Conservation (phyloP, 1,284 basidiomycete species). For the Mycena sp. region DNA sequence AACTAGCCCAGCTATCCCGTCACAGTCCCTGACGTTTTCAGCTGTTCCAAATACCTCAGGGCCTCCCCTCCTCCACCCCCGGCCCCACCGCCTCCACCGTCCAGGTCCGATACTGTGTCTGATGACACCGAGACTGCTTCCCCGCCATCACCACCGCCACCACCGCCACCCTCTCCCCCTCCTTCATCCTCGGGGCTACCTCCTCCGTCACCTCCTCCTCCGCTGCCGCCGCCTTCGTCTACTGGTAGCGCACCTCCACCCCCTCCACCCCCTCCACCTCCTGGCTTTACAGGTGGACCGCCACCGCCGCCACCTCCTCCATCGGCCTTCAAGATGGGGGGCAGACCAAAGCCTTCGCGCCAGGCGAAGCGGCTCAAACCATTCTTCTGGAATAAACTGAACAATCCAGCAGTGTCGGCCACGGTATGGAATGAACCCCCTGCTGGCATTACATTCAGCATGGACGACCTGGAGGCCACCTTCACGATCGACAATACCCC, state of each 20-base stretch:
- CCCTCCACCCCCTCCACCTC: slow-evolving; percentile 45
- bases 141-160: slow-evolving; percentile 18
- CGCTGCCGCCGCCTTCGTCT: slow-evolving; percentile 35
- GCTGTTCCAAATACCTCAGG: slow-evolving; percentile 15
- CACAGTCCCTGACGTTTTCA: slow-evolving; percentile 1
- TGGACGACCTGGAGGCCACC: slow-evolving; percentile 79
- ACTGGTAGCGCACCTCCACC: slow-evolving; percentile 42
- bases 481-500: slow-evolving; percentile 71
- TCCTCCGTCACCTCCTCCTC: slow-evolving; percentile 38
- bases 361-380: slow-evolving; percentile 79
- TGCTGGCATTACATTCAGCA: slow-evolving; percentile 55
- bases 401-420: slow-evolving; percentile 45
- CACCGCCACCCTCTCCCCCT: slow-evolving; percentile 35
- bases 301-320: slow-evolving; percentile 51
- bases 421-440: slow-evolving; percentile 71
- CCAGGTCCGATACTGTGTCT: slow-evolving; percentile 14
- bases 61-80: slow-evolving; percentile 36
- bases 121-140: neutral
- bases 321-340: slow-evolving; percentile 44
- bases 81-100: slow-evolving; percentile 35
- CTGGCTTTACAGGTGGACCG: slow-evolving; percentile 37
- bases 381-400: slow-evolving; percentile 91
- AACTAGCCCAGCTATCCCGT: slow-evolving; percentile 12
- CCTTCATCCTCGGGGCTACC: slow-evolving; percentile 34
- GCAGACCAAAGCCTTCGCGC: slow-evolving; percentile 42